Evolutionary conservation across 1,139 yeast species (phyloP).

Genomic region (Yamadazyma mexicana): DNA sequence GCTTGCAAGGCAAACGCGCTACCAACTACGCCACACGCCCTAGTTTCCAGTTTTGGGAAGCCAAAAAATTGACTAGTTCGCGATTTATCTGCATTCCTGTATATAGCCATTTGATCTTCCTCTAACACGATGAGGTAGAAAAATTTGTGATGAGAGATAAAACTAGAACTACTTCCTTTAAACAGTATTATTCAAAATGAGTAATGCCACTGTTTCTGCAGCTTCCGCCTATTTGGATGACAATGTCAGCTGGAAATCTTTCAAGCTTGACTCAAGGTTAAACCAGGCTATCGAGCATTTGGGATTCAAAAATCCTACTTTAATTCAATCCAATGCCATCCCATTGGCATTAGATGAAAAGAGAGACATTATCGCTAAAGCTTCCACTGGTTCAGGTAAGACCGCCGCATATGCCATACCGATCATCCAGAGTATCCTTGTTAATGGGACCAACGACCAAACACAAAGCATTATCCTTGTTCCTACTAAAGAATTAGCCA

Average conservation of each 20-base stretch:
- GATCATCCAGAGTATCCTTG: slow-evolving; percentile 64
- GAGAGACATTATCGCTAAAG: slow-evolving; percentile 84
- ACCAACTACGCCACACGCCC: slow-evolving; percentile 77
- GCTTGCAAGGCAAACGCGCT: slow-evolving; percentile 72
- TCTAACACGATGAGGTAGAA: slow-evolving; percentile 5
- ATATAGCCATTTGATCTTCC: neutral
- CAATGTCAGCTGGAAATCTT: slow-evolving; percentile 65
- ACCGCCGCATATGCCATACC: slow-evolving; percentile 85
- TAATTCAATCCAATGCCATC: slow-evolving; percentile 88
- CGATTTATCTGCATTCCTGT: neutral
- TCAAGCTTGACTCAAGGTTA: slow-evolving; percentile 76
- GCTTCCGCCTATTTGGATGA: slow-evolving; percentile 71
- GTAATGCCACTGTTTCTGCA: slow-evolving; percentile 36
- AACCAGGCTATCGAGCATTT: slow-evolving; percentile 80
- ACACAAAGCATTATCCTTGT: slow-evolving; percentile 66
- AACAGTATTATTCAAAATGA: slow-evolving; percentile 4
- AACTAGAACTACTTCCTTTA: neutral
- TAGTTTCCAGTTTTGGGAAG: neutral
- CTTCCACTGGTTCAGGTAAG: slow-evolving; percentile 90
- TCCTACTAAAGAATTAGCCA: slow-evolving; percentile 83
- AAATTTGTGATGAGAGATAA: slow-evolving; percentile 4
- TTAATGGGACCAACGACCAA: slow-evolving; percentile 23
- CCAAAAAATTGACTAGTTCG: neutral
- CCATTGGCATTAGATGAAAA: slow-evolving; percentile 86
- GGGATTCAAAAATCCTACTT: slow-evolving; percentile 83